phyloP scores from a whole-genome alignment of 495 filamentous ascomycete species.

The Penicillium alfredii region DNA sequence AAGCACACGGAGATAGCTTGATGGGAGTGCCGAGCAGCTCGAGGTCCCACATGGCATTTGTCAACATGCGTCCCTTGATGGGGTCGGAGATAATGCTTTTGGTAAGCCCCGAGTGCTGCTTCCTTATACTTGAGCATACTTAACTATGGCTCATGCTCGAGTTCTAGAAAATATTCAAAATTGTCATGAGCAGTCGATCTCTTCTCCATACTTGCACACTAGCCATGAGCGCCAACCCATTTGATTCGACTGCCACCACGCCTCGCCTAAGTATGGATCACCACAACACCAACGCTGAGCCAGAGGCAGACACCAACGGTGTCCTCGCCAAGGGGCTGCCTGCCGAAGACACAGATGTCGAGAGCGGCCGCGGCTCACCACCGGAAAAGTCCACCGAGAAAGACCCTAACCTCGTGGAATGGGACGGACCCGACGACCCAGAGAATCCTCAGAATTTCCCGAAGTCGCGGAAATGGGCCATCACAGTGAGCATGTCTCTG shows the following conservation, averaged over 20 bases:
- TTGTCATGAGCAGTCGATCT: no score
- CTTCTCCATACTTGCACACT: no score
- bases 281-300: slow-evolving; percentile 2
- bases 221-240: no score
- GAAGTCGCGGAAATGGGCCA: slow-evolving; percentile 57
- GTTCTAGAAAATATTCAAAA: no score
- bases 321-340: slow-evolving; percentile 5
- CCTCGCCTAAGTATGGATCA: slow-evolving; percentile 22
- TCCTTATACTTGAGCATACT: no score
- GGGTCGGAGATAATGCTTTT: no score
- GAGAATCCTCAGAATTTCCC: slow-evolving; percentile 68
- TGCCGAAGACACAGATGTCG: slow-evolving; percentile 17
- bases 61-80: no score
- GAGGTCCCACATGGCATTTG: no score
- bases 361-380: slow-evolving; percentile 5
- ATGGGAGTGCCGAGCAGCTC: no score
- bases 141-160: no score
- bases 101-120: no score
- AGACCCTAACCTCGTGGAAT: slow-evolving; percentile 41
- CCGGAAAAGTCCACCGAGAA: slow-evolving; percentile 16
- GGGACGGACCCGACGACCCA: slow-evolving; percentile 53
- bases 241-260: slow-evolving; percentile 19
- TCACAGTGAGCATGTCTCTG: slow-evolving; percentile 54
- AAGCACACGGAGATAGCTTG: no score
- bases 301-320: background rate